phyloP scores from a whole-genome alignment of 2,329 filamentous ascomycete species.

The Nothophoma quercina region DNA sequence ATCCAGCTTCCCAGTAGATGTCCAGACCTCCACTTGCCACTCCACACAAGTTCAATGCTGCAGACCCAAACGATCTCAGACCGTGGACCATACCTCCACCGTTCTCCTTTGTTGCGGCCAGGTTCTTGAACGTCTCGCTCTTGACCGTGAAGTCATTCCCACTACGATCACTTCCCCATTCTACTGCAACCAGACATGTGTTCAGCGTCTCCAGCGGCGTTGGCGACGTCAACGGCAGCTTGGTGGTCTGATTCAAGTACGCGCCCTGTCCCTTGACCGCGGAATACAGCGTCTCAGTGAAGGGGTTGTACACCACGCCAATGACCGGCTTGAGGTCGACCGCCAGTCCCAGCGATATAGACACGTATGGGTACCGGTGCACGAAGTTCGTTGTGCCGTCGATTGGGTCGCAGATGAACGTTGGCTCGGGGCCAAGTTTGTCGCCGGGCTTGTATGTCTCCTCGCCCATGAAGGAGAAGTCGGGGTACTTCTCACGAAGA shows the following conservation, averaged over 20 bases:
- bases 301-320: constrained; percentile 83
- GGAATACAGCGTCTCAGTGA: constrained; percentile 72
- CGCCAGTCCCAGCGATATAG: constrained; percentile 77
- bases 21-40: constrained; percentile 77
- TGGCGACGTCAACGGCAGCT: constrained; percentile 60
- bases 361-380: constrained; percentile 76
- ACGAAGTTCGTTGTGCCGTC: constrained; percentile 86
- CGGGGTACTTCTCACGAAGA: constrained; percentile 61
- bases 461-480: constrained; percentile 57
- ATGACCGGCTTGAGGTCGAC: constrained; percentile 68
- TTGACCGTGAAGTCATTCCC: constrained; percentile 77
- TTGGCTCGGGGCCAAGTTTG: constrained; percentile 70
- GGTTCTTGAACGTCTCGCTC: constrained; percentile 67
- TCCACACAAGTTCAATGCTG: constrained; percentile 76
- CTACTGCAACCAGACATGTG: constrained; percentile 70
- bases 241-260: constrained; percentile 53
- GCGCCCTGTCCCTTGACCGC: constrained; percentile 73
- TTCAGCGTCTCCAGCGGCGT: constrained; percentile 68
- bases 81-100: constrained; percentile 81
- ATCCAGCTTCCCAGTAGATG: constrained; percentile 82
- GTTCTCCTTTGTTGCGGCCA: constrained; percentile 61
- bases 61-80: constrained; percentile 73
- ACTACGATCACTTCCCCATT: constrained; percentile 75
- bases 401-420: constrained; percentile 83
- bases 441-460: constrained; percentile 74